A percentile compares a stretch with the other conserved stretches of the same genome.
These are phyloP conservation scores for Dryadomyces quercivorus DNA, from an alignment of 2,329 filamentous ascomycete species.

Conservation along the genomic window DNA sequence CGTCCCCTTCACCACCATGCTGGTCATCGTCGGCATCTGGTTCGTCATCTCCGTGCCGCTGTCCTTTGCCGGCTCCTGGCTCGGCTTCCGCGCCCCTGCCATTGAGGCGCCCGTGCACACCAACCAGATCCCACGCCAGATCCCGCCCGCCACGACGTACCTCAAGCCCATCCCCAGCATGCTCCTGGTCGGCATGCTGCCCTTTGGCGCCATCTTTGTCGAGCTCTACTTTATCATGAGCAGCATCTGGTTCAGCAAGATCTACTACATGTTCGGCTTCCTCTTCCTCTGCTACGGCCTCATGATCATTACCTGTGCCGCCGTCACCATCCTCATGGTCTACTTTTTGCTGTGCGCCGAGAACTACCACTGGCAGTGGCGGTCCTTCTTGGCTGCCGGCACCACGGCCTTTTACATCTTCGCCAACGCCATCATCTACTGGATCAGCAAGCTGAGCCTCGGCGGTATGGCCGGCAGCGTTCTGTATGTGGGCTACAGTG, in stretches of 20 bases:
- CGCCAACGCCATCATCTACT: constrained; percentile 80
- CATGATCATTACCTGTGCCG: constrained; percentile 90
- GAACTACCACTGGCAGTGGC: constrained; percentile 99
- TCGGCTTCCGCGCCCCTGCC: constrained; percentile 68
- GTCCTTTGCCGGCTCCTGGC: constrained; percentile 80
- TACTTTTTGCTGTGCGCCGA: constrained; percentile 95
- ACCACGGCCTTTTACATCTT: constrained; percentile 90
- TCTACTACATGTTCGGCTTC: constrained; percentile 99
- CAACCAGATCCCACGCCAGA: constrained; percentile 96
- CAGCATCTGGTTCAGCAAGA: constrained; percentile 95
- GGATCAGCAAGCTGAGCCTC: constrained; percentile 77
- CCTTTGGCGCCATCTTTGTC: constrained; percentile 94
- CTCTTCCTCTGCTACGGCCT: constrained; percentile 94
- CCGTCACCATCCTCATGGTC: constrained; percentile 85
- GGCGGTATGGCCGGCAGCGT: constrained; percentile 76
- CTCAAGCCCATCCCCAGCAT: constrained; percentile 81
- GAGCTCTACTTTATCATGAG: constrained; percentile 99
- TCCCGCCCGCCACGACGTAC: constrained; percentile 68
- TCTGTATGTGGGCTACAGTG: constrained; percentile 87
- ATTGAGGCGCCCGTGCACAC: constrained; percentile 77
- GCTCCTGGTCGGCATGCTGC: constrained; percentile 81
- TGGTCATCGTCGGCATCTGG: constrained; percentile 88
- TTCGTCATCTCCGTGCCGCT: constrained; percentile 92
- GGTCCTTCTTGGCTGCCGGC: constrained; percentile 81
- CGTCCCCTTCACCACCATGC: constrained; percentile 93